Evolutionary conservation across 305 asterid genomes (phyloP).

Genomic region (Plantago rigida): DNA sequence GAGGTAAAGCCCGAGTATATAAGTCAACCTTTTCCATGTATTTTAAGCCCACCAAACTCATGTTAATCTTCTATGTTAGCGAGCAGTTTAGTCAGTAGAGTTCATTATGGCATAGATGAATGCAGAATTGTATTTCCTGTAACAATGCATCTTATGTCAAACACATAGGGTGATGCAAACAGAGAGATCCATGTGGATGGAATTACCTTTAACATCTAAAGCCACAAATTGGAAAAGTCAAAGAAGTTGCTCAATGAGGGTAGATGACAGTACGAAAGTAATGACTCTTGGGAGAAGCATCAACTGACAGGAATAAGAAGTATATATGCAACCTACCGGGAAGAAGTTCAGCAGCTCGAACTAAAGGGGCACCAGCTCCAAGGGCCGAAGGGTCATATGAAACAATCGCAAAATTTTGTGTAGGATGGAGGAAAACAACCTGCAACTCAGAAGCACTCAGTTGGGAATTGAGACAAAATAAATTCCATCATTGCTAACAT

Average conservation of each 20-base stretch:
- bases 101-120: no score
- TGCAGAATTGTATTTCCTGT: no score
- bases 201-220: background rate
- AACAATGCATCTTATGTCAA: no score
- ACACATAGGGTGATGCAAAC: no score
- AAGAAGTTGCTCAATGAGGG: no score
- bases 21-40: background rate
- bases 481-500: constrained; percentile 14
- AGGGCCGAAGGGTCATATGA: constrained; percentile 91
- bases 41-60: background rate
- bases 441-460: constrained; percentile 28
- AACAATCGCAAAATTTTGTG: constrained; percentile 89
- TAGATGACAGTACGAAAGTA: background rate
- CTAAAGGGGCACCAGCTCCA: constrained; percentile 77
- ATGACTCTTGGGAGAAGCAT: constrained; percentile 3
- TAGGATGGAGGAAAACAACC: constrained; percentile 98
- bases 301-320: constrained; percentile 11
- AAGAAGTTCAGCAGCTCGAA: constrained; percentile 94
- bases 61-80: no score
- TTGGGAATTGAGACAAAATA: constrained; percentile 19
- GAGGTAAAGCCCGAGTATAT: constrained; percentile 3
- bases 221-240: background rate
- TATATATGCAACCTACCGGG: constrained; percentile 52
- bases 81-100: no score
- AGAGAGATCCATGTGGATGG: no score